Evolutionary conservation across 2,329 filamentous ascomycete species (phyloP).

Genomic region (Huntiella savannae): DNA sequence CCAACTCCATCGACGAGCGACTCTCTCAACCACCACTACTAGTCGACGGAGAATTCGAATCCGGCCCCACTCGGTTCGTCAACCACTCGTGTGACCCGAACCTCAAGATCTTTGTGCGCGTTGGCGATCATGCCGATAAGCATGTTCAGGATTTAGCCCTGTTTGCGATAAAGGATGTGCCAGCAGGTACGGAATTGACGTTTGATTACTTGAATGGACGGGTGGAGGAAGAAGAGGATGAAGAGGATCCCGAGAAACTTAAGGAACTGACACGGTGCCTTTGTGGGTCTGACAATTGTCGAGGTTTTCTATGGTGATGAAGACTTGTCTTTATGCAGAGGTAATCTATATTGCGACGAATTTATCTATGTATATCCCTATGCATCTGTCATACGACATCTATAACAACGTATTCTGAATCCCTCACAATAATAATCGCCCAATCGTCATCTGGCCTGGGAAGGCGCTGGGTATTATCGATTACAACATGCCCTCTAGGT

Average conservation of each 20-base stretch:
- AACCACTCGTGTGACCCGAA: constrained; percentile 72
- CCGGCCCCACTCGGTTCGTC: constrained; percentile 62
- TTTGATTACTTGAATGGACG: constrained; percentile 62
- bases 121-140: constrained; percentile 57
- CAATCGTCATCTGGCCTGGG: too few relatives aligned
- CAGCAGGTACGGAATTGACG: constrained; percentile 48
- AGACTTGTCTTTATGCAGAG: too few relatives aligned
- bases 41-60: constrained; percentile 56
- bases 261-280: constrained; percentile 38
- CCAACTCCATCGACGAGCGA: constrained; percentile 33
- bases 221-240: constrained; percentile 28
- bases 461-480: too few relatives aligned
- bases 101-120: constrained; percentile 58
- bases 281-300: constrained; percentile 47
- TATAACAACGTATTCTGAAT: too few relatives aligned
- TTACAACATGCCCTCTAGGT: too few relatives aligned
- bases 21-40: constrained; percentile 38
- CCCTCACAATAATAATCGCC: too few relatives aligned
- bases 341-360: not conserved
- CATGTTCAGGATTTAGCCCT: constrained; percentile 59
- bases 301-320: constrained; percentile 46
- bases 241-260: constrained; percentile 21
- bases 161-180: constrained; percentile 51
- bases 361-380: not conserved
- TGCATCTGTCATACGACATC: too few relatives aligned